Evolutionary conservation across 1,284 basidiomycete species (phyloP).

Genomic region (Ustilago hordei): DNA sequence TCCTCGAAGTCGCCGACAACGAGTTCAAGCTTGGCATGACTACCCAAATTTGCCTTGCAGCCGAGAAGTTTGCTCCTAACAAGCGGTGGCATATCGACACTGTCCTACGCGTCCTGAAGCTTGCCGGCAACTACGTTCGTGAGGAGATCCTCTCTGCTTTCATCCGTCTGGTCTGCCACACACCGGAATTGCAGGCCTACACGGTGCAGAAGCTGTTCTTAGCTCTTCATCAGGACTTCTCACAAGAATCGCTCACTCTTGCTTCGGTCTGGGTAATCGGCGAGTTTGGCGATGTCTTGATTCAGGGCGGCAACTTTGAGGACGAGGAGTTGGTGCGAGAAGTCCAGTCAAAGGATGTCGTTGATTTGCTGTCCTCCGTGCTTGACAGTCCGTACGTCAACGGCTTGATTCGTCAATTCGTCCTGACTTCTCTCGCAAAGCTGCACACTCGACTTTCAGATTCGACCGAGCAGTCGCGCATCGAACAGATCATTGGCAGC

Average conservation of each 20-base stretch:
- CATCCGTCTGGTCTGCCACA: constrained; percentile 94
- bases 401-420: constrained; percentile 89
- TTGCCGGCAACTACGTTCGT: constrained; percentile 98
- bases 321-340: constrained; percentile 80
- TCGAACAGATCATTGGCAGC: constrained; percentile 80
- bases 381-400: constrained; percentile 95
- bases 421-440: constrained; percentile 90
- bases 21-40: constrained; percentile 99
- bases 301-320: constrained; percentile 78
- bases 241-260: constrained; percentile 93
- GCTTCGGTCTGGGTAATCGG: constrained; percentile 96
- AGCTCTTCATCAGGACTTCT: constrained; percentile 89
- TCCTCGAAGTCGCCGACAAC: constrained; percentile 97
- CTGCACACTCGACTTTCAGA: constrained; percentile 79
- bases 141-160: constrained; percentile 96
- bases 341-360: constrained; percentile 79
- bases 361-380: constrained; percentile 87
- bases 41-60: constrained; percentile 94
- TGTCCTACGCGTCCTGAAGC: constrained; percentile 88
- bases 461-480: constrained; percentile 78
- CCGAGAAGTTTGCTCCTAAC: constrained; percentile 96
- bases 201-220: constrained; percentile 92
- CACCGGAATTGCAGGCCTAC: constrained; percentile 95
- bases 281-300: constrained; percentile 91
- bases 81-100: constrained; percentile 99